Evolutionary conservation across 768 basidiomycete genomes (phyloP).

Genomic region (Termitomyces sp.): DNA sequence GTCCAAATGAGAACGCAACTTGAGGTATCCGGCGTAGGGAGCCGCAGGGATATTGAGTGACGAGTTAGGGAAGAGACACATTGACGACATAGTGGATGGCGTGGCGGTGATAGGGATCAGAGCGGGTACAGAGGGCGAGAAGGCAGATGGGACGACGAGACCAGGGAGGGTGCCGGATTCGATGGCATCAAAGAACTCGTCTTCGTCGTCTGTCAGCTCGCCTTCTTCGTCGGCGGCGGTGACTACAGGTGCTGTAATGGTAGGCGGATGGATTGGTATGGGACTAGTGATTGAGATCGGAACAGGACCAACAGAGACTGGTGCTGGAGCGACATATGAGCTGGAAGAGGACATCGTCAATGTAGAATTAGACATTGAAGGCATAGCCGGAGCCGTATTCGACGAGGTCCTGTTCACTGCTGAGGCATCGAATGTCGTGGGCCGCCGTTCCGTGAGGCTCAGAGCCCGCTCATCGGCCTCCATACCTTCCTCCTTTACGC

Average conservation of each 20-base stretch:
- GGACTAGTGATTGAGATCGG: neutral
- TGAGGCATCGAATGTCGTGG: neutral
- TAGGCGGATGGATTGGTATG: neutral
- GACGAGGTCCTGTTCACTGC: neutral
- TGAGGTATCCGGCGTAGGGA: constrained; percentile 64
- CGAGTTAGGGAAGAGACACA: neutral
- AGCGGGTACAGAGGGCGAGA: neutral
- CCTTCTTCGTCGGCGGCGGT: constrained; percentile 19
- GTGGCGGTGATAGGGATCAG: neutral
- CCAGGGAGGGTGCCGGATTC: constrained; percentile 77
- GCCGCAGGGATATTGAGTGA: constrained; percentile 6
- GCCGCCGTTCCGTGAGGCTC: too few relatives aligned
- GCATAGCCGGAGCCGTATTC: neutral
- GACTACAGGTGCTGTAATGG: neutral
- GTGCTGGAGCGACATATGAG: neutral
- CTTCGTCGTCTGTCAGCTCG: constrained; percentile 71
- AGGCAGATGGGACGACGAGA: constrained; percentile 42
- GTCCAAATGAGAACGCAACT: constrained; percentile 55
- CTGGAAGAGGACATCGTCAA: neutral
- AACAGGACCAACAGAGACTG: neutral
- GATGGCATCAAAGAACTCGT: constrained; percentile 98
- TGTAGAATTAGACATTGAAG: neutral
- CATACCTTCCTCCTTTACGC: constrained; percentile 3
- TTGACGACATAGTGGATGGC: neutral
- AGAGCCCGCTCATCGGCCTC: neutral